These are phyloP conservation scores for Cyclaneusma minus DNA, from an alignment of 2,329 filamentous ascomycete species.

Conservation along the genomic window DNA sequence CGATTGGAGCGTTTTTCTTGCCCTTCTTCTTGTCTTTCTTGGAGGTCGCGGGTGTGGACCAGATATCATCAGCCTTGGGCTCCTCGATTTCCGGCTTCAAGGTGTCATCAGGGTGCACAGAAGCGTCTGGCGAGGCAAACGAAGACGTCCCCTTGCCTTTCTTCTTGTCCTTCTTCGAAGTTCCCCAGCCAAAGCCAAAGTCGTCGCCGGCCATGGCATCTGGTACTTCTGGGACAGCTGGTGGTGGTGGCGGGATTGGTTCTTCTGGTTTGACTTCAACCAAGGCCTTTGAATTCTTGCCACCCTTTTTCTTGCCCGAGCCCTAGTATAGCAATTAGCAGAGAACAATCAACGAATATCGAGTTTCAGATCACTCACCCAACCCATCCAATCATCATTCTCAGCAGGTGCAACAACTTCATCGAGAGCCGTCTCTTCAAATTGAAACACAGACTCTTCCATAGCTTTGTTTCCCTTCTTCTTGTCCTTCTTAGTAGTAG, in stretches of 20 bases:
- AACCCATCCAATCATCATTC: conserved; percentile 11
- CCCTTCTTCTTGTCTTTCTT: conserved; percentile 33
- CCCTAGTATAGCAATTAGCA: conserved; percentile 1
- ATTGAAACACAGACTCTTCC: conserved; percentile 8
- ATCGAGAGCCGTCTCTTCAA: conserved; percentile 6
- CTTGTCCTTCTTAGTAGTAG: conserved; percentile 21
- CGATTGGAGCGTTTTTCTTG: conserved; percentile 33
- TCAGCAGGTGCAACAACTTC: conserved; percentile 12
- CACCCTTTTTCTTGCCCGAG: conserved; percentile 12
- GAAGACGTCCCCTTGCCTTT: conserved; percentile 10
- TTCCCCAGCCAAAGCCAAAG: conserved; percentile 14
- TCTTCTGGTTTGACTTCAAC: conserved; percentile 20
- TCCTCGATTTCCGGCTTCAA: conserved; percentile 33
- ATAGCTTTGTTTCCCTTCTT: conserved; percentile 23
- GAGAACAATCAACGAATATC: not conserved
- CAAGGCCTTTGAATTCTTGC: conserved; percentile 13
- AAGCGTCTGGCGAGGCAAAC: conserved; percentile 9
- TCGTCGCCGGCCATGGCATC: conserved; percentile 17
- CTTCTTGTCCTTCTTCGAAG: conserved; percentile 16
- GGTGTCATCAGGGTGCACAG: conserved; percentile 12
- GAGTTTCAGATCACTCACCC: conserved; percentile 3
- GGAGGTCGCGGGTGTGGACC: conserved; percentile 8
- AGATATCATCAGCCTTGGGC: conserved; percentile 26
- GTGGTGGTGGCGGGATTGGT: conserved; percentile 16
- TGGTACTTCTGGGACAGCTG: conserved; percentile 16